Evolutionary conservation across 129 eudicot species (phyloP).

Genomic region (Pittosporum tobira): DNA sequence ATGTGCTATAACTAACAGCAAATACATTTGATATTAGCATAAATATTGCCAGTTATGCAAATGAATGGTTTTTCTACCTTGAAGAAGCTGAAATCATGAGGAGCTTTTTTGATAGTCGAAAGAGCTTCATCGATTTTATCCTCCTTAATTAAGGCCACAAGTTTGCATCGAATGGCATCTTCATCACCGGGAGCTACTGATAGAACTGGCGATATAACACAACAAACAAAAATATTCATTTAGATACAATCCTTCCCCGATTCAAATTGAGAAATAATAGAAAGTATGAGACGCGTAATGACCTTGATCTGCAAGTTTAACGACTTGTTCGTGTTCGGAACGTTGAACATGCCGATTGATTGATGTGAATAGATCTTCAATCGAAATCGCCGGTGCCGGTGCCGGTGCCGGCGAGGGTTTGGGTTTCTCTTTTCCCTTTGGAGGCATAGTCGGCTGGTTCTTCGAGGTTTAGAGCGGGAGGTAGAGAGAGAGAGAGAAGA

Average conservation of each 20-base stretch:
- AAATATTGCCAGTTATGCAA: too few species aligned
- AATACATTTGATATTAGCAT: too few species aligned
- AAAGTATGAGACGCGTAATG: neutral
- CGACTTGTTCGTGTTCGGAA: conserved; percentile 46
- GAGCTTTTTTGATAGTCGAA: conserved; percentile 32
- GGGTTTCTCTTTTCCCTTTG: conserved; percentile 52
- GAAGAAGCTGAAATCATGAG: conserved; percentile 47
- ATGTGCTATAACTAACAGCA: too few species aligned
- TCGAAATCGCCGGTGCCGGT: conserved; percentile 31
- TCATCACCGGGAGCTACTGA: conserved; percentile 72
- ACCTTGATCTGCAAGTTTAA: conserved; percentile 89
- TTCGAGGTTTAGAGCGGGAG: too few species aligned
- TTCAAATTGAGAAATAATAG: neutral
- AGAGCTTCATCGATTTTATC: conserved; percentile 70
- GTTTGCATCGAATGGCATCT: conserved; percentile 75
- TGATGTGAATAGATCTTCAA: conserved; percentile 83
- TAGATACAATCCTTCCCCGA: neutral
- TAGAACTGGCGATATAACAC: conserved; percentile 32
- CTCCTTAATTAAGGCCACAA: conserved; percentile 59
- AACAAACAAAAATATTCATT: neutral
- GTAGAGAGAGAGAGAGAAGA: too few species aligned
- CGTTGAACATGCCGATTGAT: conserved; percentile 63
- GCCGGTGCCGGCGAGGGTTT: conserved; percentile 38
- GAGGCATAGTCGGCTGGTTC: conserved; percentile 67
- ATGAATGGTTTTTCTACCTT: conserved; percentile 34